Percentiles rank a stretch among this genome's conserved stretches.
Evolutionary conservation across 306 rosid species (phyloP).

Genomic region (Gleditsia sinensis): DNA sequence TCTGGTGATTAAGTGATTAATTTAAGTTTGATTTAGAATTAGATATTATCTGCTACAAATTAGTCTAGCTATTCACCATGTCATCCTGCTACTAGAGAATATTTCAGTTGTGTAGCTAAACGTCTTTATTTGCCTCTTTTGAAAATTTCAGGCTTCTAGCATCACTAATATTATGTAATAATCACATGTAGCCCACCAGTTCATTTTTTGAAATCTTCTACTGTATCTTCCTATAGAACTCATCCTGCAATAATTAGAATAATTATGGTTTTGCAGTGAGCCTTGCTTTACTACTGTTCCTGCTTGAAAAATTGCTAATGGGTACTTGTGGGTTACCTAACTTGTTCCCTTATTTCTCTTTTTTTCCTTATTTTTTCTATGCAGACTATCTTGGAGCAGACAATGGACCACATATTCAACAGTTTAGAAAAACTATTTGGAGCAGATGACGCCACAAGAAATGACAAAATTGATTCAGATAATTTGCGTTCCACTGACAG

Average conservation of each 20-base stretch:
- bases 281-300: neutral
- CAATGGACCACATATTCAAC: conserved; percentile 61
- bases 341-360: neutral
- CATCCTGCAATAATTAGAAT: conserved; percentile 19
- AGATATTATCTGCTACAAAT: neutral
- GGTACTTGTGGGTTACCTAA: conserved; percentile 27
- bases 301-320: neutral
- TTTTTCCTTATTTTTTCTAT: conserved; percentile 7
- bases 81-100: neutral
- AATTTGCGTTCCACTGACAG: conserved; percentile 41
- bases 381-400: conserved; percentile 58
- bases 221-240: conserved; percentile 2
- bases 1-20: neutral
- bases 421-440: conserved; percentile 62
- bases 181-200: neutral
- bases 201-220: conserved; percentile 12
- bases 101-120: neutral
- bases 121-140: conserved; percentile 10
- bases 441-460: conserved; percentile 42
- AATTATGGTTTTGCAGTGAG: neutral
- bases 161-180: neutral
- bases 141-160: conserved; percentile 9
- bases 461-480: conserved; percentile 30
- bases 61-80: neutral
- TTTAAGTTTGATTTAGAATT: conserved; percentile 17